Conservation (phyloP, 768 basidiomycete species). For the Holtermanniella nyarrowii region DNA sequence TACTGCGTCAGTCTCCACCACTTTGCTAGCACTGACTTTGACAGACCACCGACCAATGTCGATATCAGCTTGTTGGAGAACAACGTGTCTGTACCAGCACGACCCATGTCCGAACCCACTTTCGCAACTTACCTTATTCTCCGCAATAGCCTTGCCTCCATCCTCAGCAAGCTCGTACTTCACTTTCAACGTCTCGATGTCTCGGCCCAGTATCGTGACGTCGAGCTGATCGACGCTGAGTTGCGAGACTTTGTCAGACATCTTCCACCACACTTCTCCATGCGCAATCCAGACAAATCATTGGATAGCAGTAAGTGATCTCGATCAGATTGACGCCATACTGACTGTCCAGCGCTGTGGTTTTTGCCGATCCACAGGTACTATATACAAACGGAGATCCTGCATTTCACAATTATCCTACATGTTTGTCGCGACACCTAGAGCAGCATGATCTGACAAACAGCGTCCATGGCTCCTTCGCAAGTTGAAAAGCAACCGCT, state of each 20-base stretch:
- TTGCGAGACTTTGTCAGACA: conserved; percentile 62
- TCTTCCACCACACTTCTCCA: conserved; percentile 53
- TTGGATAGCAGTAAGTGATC: conserved; percentile 58
- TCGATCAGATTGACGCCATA: background rate
- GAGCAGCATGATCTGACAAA: background rate
- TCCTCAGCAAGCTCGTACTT: conserved; percentile 80
- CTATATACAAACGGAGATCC: conserved; percentile 74
- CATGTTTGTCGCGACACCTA: conserved; percentile 25
- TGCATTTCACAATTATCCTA: conserved; percentile 39
- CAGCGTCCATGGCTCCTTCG: conserved; percentile 83
- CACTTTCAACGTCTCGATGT: conserved; percentile 81
- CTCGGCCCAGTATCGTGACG: conserved; percentile 71
- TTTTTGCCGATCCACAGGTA: conserved; percentile 71
- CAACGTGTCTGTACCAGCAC: conserved; percentile 18
- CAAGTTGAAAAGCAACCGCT: conserved; percentile 66
- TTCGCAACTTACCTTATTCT: conserved; percentile 80
- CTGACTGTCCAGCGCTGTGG: conserved; percentile 16
- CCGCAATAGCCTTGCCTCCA: conserved; percentile 65
- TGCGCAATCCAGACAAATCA: conserved; percentile 63
- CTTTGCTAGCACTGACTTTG: conserved; percentile 2
- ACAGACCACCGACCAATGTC: conserved; percentile 48
- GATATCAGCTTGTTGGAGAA: conserved; percentile 38
- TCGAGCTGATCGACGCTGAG: conserved; percentile 70
- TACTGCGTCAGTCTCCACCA: conserved; percentile 58
- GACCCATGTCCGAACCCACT: conserved; percentile 54